Base-by-base conservation (phyloP, 495 filamentous ascomycete species). In the Tetracladium marchalianum region DNA sequence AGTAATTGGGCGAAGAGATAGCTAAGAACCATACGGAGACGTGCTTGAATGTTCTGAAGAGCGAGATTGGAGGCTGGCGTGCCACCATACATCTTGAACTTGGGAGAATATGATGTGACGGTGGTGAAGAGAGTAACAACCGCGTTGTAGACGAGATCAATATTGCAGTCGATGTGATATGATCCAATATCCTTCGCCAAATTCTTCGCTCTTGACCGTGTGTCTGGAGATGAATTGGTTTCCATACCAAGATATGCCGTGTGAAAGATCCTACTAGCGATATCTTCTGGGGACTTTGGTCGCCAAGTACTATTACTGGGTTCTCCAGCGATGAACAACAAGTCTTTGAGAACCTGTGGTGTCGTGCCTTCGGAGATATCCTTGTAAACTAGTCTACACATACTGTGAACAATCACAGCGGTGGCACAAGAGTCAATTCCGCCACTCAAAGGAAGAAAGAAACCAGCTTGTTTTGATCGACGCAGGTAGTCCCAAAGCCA, bases 401-500 rank as follows among this genome's bases (percentile, higher is more conserved):
- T 92, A 1, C 77, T 83, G 63, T 76, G 80, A 11, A 89, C 84
- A 42, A 90, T 85, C 0, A 73, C 65, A 6, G 79, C 61, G 6
- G 75, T 79, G 2, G 76, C 68, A 43, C 74, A 79, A 31, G 63
- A 72, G 55, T 85, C 82, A 31, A 95, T 90, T 11, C 89, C 89
- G 10, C 88, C 88, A 51, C 67, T 73, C 6, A 74, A 57, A 5
- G 65, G 66, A n/a, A 73, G 44, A 37, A 73, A 64, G 53, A 52
- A 73, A 17, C 45, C 44, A 6, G 37, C 22, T 35, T 31, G 24
- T n/a, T 40, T 34, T 0, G 31, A 35, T 7, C 86, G 60, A 3
- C 84, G 68, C 1, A 93, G 74, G 49, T 93, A 95, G 54, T 94
- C 85, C 86, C 87, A 95, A 0, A 95, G 65, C 68, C 78, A 95